Percentiles rank a stretch among this genome's conserved stretches.
Conservation (phyloP, 805 yeast species). For the Ogataea chonburiensis region DNA sequence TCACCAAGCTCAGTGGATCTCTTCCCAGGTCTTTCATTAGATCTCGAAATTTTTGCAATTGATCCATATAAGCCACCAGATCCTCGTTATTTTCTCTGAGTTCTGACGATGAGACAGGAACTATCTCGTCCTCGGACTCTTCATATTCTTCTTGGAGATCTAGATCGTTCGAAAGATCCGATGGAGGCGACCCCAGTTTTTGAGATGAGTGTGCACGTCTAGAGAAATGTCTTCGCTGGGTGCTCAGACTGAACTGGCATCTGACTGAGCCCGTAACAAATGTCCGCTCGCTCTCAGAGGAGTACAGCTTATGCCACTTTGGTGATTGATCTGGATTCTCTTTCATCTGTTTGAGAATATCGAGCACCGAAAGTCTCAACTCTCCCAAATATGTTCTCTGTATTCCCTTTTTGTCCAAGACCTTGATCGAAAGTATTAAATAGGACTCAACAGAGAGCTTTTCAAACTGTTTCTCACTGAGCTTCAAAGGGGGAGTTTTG, state of each 20-base stretch:
- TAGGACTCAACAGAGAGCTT: constrained; percentile 16
- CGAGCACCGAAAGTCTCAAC: constrained; percentile 26
- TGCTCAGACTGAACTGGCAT: constrained; percentile 23
- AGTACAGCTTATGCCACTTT: constrained; percentile 25
- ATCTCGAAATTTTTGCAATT: constrained; percentile 10
- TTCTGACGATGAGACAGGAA: background rate
- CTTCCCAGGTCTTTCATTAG: constrained; percentile 12
- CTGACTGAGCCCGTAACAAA: constrained; percentile 30
- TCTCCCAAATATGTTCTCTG: constrained; percentile 31
- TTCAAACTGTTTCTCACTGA: constrained; percentile 5
- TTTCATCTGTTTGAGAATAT: constrained; percentile 19
- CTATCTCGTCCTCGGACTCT: constrained; percentile 17
- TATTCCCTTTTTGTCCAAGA: constrained; percentile 25
- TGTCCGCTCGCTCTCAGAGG: constrained; percentile 25
- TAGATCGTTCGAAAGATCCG: constrained; percentile 4
- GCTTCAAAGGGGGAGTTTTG: constrained; percentile 17
- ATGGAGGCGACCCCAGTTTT: constrained; percentile 4
- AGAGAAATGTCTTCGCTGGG: constrained; percentile 3
- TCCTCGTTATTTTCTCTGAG: constrained; percentile 7
- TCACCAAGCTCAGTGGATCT: constrained; percentile 18
- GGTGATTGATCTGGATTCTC: constrained; percentile 17
- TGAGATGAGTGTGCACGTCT: constrained; percentile 1
- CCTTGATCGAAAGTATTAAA: constrained; percentile 15
- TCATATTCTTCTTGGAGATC: constrained; percentile 22
- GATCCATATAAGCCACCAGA: constrained; percentile 14